A percentile compares a stretch with the other conserved stretches of the same genome.
Conservation (phyloP, 441 rosid species). For the Manihot esculenta region DNA sequence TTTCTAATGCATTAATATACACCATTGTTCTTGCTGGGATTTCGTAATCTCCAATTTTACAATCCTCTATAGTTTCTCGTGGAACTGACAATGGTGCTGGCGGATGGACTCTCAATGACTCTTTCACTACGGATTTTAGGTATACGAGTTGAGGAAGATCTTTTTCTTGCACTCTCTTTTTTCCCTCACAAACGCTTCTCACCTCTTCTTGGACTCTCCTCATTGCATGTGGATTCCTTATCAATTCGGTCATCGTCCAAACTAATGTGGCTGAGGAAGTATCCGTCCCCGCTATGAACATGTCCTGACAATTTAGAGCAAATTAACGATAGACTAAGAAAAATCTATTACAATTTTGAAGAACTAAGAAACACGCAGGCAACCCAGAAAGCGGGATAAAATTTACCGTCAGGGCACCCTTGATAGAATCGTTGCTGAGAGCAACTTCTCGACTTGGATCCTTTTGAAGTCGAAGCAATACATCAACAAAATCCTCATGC, state of each 20-base stretch:
- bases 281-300: constrained; percentile 62
- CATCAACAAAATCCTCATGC: constrained; percentile 39
- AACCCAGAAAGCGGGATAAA: not conserved
- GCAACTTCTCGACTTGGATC: constrained; percentile 25
- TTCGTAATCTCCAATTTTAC: constrained; percentile 28
- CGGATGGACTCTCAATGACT: constrained; percentile 41
- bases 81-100: constrained; percentile 47
- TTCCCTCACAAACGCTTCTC: constrained; percentile 24
- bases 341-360: too few species aligned
- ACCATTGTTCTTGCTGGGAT: constrained; percentile 41
- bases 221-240: constrained; percentile 44
- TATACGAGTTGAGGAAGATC: constrained; percentile 39
- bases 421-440: constrained; percentile 40
- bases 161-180: constrained; percentile 30
- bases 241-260: constrained; percentile 61
- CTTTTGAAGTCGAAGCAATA: constrained; percentile 32
- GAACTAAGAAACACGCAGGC: too few species aligned
- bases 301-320: constrained; percentile 37
- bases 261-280: constrained; percentile 42
- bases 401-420: constrained; percentile 40
- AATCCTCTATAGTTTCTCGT: constrained; percentile 36
- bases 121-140: constrained; percentile 43
- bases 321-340: not conserved
- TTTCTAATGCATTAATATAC: constrained; percentile 35
- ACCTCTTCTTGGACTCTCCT: constrained; percentile 46